Evolutionary conservation across 768 basidiomycete species (phyloP), one percentile per base, ranked within the genome.

Genomic region (Kondoa subrosea): DNA sequence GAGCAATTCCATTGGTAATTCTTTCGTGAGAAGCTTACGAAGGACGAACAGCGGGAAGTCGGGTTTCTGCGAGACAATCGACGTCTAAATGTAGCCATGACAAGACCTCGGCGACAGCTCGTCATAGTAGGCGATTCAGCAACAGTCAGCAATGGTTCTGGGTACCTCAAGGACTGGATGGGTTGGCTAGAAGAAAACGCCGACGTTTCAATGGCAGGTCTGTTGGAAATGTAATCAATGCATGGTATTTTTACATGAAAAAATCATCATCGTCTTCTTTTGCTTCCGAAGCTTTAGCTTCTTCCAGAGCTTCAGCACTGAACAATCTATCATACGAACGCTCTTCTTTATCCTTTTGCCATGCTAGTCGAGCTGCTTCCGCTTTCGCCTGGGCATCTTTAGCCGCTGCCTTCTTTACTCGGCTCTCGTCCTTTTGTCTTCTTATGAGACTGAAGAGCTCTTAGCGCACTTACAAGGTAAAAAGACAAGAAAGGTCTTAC

Each of bases 111-210:
- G 29, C 65, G 70, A 0, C 72, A 73, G 21, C 69, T 73, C 21
- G 65, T 68, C 56, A 78, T 99, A 1, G 83, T 99, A 0, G 95
- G 95, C 0, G 95, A 99, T 76, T 92, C 91, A 0, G 87, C 86
- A 1, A 97, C 93, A 0, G 86, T 97, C 1, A 80, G 81, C 33
- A 86, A 92, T 73, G 93, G 93, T 3, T 84, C 88, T 27, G 74
- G 80, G 56, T 97, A 88, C 77, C 77, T 99, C 40, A 89, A 88
- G 76, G 83, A 83, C 69, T 99, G 95, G 95, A 82, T 95, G 72
- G 78, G 80, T 1, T 97, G 91, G 89, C 78, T 97, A 15, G 93
- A 97, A 71, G 80, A 80, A 4, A 84, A 93, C 73, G 91, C 90
- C 26, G 92, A 96, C 75, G 86, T 97, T 21, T 83, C 88, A 71